Percentiles rank a stretch among this genome's conserved stretches.
Conservation (phyloP, 2,329 filamentous ascomycete species). For the Phialophora macrospora region DNA sequence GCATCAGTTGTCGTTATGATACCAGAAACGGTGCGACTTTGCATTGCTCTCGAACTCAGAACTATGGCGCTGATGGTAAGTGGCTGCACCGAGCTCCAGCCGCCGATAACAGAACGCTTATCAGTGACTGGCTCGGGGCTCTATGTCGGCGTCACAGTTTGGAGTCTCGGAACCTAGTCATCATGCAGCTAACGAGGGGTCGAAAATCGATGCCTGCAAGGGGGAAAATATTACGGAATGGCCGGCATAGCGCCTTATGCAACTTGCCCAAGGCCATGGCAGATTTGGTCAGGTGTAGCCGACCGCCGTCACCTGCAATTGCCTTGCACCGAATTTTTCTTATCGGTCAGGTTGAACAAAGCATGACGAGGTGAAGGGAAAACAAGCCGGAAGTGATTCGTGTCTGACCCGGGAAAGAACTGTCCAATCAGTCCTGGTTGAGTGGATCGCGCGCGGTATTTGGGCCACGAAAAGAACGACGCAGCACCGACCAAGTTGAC, state of each 20-base stretch:
- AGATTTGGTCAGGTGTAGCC: slow-evolving; percentile 1
- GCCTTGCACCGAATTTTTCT: background rate
- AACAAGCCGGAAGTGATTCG: background rate
- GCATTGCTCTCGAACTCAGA: background rate
- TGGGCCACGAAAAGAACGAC: background rate
- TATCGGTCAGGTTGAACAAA: background rate
- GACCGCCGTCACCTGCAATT: background rate
- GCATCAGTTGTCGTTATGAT: slow-evolving; percentile 17
- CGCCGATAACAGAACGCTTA: slow-evolving; percentile 16
- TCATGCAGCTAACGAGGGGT: background rate
- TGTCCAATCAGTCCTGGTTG: background rate
- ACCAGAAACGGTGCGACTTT: slow-evolving; percentile 26
- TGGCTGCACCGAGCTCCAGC: slow-evolving; percentile 1
- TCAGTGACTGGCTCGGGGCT: background rate
- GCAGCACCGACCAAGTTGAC: background rate
- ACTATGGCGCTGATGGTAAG: background rate
- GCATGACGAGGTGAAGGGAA: background rate
- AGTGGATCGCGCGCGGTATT: background rate
- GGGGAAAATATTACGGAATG: slow-evolving; percentile 22
- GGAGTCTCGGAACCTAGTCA: background rate
- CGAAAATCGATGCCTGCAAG: slow-evolving; percentile 29
- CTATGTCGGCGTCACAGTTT: background rate
- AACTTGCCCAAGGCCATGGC: background rate
- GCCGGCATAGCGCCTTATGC: slow-evolving; percentile 1
- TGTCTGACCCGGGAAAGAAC: background rate